A percentile compares a stretch with the other conserved stretches of the same genome.
Conservation (phyloP, 2,329 filamentous ascomycete species). For the Leptographium wingfieldii region DNA sequence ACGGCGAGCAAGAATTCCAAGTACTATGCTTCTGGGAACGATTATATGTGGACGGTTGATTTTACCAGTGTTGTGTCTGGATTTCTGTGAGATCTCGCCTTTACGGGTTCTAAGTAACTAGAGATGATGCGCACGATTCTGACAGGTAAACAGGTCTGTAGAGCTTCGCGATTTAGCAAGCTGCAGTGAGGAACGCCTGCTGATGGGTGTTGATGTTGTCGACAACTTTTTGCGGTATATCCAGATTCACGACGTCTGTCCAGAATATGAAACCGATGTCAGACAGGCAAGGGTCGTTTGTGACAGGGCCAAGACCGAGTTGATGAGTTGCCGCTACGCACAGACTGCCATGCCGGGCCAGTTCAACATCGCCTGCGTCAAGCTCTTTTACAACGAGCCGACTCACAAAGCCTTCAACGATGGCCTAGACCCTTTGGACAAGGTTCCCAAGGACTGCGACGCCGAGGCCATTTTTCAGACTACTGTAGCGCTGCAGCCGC, state of each 20-base stretch:
- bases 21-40: conserved; percentile 37
- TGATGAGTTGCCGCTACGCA: conserved; percentile 44
- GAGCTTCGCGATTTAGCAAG: conserved; percentile 33
- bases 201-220: conserved; percentile 53
- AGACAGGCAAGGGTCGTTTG: conserved; percentile 54
- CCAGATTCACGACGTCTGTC: conserved; percentile 71
- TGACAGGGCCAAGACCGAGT: conserved; percentile 51
- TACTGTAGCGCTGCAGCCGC: conserved; percentile 27
- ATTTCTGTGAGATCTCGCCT: conserved; percentile 51
- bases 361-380: conserved; percentile 68
- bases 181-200: conserved; percentile 40
- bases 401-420: conserved; percentile 16
- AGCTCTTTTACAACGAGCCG: conserved; percentile 42
- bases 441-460: conserved; percentile 26
- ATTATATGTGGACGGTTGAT: conserved; percentile 61
- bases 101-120: background rate
- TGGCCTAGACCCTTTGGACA: conserved; percentile 13
- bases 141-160: background rate
- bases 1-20: conserved; percentile 22
- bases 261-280: conserved; percentile 62
- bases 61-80: conserved; percentile 67
- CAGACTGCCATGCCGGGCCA: conserved; percentile 50
- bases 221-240: conserved; percentile 85
- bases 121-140: background rate
- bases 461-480: conserved; percentile 30